Percentiles rank a stretch among this genome's conserved stretches.
These are phyloP conservation scores for Conringia planisiliqua DNA, from an alignment of 345 rosid species.

Conservation along the genomic window DNA sequence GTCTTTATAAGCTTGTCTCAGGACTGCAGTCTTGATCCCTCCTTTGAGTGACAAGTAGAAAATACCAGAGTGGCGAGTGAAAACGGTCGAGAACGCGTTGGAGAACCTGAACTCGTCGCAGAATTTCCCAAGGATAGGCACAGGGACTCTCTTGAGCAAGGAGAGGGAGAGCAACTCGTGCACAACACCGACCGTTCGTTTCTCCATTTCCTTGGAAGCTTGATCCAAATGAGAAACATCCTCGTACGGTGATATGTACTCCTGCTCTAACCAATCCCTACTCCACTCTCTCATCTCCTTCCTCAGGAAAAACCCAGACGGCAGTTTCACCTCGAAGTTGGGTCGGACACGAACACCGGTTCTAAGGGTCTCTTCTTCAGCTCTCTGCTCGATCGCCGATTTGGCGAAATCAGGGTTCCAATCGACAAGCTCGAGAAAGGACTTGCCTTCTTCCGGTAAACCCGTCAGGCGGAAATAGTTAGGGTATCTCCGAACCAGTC, in stretches of 20 bases:
- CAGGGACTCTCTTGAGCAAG: slow-evolving; percentile 69
- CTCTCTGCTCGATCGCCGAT: slow-evolving; percentile 55
- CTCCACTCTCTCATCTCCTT: slow-evolving; percentile 97
- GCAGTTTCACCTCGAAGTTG: slow-evolving; percentile 63
- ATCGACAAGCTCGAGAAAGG: slow-evolving; percentile 59
- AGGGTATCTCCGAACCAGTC: slow-evolving; percentile 58
- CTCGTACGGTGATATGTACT: slow-evolving; percentile 71
- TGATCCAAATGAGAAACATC: slow-evolving; percentile 68
- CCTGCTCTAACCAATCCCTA: slow-evolving; percentile 84
- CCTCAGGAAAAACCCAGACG: slow-evolving; percentile 61
- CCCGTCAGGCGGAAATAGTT: slow-evolving; percentile 61
- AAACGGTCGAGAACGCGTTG: slow-evolving; percentile 64
- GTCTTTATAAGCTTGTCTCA: slow-evolving; percentile 75
- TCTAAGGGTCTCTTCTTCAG: slow-evolving; percentile 49
- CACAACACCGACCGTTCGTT: slow-evolving; percentile 72
- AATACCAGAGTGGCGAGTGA: slow-evolving; percentile 86
- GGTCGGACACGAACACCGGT: slow-evolving; percentile 64
- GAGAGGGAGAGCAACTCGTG: slow-evolving; percentile 87
- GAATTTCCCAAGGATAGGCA: slow-evolving; percentile 82
- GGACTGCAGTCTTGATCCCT: slow-evolving; percentile 71
- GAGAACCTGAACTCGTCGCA: slow-evolving; percentile 71
- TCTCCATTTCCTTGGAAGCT: slow-evolving; percentile 82
- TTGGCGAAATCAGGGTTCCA: slow-evolving; percentile 67
- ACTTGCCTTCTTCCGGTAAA: slow-evolving; percentile 53
- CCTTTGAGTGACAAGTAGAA: slow-evolving; percentile 90